These are phyloP conservation scores for Aspergillus saccharolyticus DNA, from an alignment of 495 filamentous ascomycete species.

Conservation along the genomic window DNA sequence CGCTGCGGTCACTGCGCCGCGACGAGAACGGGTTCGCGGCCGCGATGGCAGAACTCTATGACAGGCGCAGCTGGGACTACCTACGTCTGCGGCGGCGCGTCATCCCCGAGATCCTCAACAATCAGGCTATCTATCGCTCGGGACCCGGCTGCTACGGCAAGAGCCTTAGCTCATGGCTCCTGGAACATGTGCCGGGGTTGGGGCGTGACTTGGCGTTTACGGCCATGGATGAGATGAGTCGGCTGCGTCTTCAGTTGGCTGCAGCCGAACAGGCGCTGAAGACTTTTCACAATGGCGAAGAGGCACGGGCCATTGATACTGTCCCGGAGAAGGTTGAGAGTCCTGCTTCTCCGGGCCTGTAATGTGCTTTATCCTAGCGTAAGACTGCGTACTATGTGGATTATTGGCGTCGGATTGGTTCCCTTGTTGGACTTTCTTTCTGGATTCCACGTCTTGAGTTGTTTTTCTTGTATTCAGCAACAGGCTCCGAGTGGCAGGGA, in stretches of 20 bases:
- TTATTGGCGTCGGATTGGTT: too few species aligned
- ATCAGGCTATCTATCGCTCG: neutral
- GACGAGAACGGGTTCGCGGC: neutral
- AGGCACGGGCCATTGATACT: too few species aligned
- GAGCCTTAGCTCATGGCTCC: neutral
- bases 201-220: neutral
- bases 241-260: neutral
- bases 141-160: neutral
- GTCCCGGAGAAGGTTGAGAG: too few species aligned
- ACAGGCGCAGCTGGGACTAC: neutral
- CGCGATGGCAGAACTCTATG: neutral
- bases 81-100: neutral
- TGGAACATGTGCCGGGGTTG: neutral
- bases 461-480: too few species aligned
- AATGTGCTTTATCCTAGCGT: too few species aligned
- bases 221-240: neutral
- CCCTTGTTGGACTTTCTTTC: too few species aligned
- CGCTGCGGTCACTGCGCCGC: neutral
- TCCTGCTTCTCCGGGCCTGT: too few species aligned
- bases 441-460: too few species aligned
- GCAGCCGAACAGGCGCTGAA: neutral
- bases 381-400: too few species aligned
- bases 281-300: neutral
- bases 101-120: neutral
- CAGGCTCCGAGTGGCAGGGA: too few species aligned